phyloP scores from a whole-genome alignment of 176 grass and related monocot genomes.

The Metroxylon sagu region DNA sequence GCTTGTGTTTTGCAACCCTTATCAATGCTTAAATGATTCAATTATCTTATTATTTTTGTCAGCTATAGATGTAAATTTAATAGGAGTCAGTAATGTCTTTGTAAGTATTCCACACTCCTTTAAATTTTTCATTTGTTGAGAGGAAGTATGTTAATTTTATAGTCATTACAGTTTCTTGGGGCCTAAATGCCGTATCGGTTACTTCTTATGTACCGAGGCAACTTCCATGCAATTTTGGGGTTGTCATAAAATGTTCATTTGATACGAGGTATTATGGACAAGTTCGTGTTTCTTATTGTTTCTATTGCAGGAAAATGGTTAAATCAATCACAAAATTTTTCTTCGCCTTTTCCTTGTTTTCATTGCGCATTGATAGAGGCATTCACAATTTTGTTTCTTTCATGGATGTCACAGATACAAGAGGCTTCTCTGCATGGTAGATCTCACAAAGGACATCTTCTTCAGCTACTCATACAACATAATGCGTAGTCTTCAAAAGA shows the following conservation, averaged over 20 bases:
- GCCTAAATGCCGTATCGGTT: too few relatives aligned
- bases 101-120: too few relatives aligned
- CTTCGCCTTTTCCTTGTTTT: neutral
- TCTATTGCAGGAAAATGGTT: neutral
- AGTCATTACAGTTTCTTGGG: too few relatives aligned
- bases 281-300: slow-evolving; percentile 20
- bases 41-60: too few relatives aligned
- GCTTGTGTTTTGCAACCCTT: too few relatives aligned
- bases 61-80: too few relatives aligned
- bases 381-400: slow-evolving; percentile 4
- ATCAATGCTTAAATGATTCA: too few relatives aligned
- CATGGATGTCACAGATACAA: slow-evolving; percentile 66
- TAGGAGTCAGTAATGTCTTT: too few relatives aligned
- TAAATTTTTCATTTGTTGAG: too few relatives aligned
- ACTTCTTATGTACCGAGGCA: slow-evolving; percentile 19
- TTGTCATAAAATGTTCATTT: slow-evolving; percentile 34
- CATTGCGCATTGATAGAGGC: neutral
- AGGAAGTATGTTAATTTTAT: too few relatives aligned
- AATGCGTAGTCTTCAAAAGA: slow-evolving; percentile 92
- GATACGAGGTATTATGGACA: slow-evolving; percentile 42
- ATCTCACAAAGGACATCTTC: slow-evolving; percentile 98
- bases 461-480: slow-evolving; percentile 99
- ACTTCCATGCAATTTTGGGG: slow-evolving; percentile 31
- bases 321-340: neutral
- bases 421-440: slow-evolving; percentile 66